Evolutionary conservation across 2,329 filamentous ascomycete genomes (phyloP).

Genomic region (Stagonosporopsis cucurbitacearum): DNA sequence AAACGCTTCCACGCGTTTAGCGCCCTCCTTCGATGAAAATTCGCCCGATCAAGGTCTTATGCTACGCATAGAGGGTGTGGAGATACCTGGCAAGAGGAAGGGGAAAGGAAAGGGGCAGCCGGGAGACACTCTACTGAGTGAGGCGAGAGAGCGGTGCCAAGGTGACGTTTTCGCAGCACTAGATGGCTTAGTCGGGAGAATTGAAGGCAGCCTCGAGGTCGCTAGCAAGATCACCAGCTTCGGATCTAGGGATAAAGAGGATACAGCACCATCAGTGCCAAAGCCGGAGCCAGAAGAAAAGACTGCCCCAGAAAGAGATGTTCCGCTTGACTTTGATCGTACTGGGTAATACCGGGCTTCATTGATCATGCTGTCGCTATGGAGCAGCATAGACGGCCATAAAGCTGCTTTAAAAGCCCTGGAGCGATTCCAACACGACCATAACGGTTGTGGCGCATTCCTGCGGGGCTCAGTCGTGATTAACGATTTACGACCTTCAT

Average conservation of each 20-base stretch:
- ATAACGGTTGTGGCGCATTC: neutral
- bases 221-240: slow-evolving; percentile 41
- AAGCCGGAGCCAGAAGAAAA: slow-evolving; percentile 1
- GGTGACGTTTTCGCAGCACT: slow-evolving; percentile 47
- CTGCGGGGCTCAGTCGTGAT: neutral
- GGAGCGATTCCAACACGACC: neutral
- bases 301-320: neutral
- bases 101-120: slow-evolving; percentile 39
- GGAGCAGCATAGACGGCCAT: neutral
- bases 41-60: slow-evolving; percentile 59
- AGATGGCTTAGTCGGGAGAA: slow-evolving; percentile 45
- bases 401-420: neutral
- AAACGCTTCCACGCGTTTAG: slow-evolving; percentile 59
- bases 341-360: neutral
- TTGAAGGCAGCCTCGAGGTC: slow-evolving; percentile 46
- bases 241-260: slow-evolving; percentile 16
- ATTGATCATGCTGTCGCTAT: neutral
- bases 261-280: neutral
- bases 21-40: slow-evolving; percentile 67
- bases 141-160: slow-evolving; percentile 38
- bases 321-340: neutral
- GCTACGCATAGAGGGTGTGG: slow-evolving; percentile 67
- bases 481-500: slow-evolving; percentile 1
- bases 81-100: slow-evolving; percentile 40
- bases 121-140: slow-evolving; percentile 36